Evolutionary conservation across 1,284 basidiomycete species (phyloP).

Genomic region (Ustilago nuda): DNA sequence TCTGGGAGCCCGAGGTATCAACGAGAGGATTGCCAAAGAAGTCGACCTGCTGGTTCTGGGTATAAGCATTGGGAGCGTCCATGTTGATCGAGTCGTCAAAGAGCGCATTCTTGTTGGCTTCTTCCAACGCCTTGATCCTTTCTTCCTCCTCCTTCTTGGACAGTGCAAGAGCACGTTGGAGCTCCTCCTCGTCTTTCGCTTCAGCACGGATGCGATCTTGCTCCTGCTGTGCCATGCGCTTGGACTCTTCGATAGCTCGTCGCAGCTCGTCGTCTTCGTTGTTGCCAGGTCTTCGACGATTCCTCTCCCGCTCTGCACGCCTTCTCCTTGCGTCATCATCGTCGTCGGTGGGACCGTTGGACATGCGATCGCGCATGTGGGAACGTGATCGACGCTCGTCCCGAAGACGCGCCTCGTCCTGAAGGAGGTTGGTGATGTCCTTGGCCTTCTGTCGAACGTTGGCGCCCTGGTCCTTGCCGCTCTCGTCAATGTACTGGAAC

Average conservation of each 20-base stretch:
- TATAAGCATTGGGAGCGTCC: conserved; percentile 61
- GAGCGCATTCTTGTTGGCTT: conserved; percentile 79
- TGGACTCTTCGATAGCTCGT: conserved; percentile 72
- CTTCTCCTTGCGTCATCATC: conserved; percentile 75
- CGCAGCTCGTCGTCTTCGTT: conserved; percentile 73
- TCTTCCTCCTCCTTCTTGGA: conserved; percentile 81
- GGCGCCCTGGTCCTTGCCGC: conserved; percentile 95
- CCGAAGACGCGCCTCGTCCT: conserved; percentile 86
- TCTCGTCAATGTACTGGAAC: conserved; percentile 96
- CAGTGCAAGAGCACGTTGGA: conserved; percentile 80
- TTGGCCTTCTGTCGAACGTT: conserved; percentile 98
- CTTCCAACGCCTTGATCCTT: conserved; percentile 73
- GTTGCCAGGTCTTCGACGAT: conserved; percentile 40
- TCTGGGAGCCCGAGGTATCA: conserved; percentile 46
- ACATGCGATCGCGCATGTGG: conserved; percentile 93
- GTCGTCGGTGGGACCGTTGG: conserved; percentile 72
- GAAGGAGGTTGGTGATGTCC: conserved; percentile 95
- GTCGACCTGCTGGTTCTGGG: conserved; percentile 62
- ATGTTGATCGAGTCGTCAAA: conserved; percentile 77
- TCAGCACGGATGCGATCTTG: conserved; percentile 62
- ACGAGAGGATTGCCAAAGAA: conserved; percentile 63
- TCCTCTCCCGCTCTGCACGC: conserved; percentile 48
- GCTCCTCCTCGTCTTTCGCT: conserved; percentile 76
- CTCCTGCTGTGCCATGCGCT: conserved; percentile 68
- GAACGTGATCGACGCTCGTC: conserved; percentile 87